These are phyloP conservation scores for Fraxinus sp. DNA, from an alignment of 305 asterid genomes.

Conservation along the genomic window DNA sequence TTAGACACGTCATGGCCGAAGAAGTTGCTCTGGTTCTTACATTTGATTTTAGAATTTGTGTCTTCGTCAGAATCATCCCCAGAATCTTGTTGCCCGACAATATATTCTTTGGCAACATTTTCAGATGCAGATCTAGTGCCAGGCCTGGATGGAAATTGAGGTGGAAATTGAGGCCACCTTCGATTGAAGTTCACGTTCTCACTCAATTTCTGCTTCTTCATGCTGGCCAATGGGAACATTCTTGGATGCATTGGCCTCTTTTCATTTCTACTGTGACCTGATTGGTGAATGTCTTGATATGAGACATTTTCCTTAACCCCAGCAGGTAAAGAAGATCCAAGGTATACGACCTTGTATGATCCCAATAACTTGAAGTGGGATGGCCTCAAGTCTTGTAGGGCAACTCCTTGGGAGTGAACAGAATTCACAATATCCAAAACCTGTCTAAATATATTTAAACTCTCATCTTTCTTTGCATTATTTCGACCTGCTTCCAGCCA, in stretches of 20 bases:
- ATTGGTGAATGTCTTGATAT: slow-evolving; percentile 37
- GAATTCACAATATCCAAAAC: slow-evolving; percentile 72
- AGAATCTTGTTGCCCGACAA: slow-evolving; percentile 33
- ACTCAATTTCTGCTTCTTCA: slow-evolving; percentile 58
- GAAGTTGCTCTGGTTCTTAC: slow-evolving; percentile 32
- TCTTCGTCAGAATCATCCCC: slow-evolving; percentile 33
- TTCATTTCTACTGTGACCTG: slow-evolving; percentile 37
- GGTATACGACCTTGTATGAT: slow-evolving; percentile 51
- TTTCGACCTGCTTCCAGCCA: slow-evolving; percentile 63
- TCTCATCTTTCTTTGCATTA: slow-evolving; percentile 56
- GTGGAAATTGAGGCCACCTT: slow-evolving; percentile 66
- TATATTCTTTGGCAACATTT: slow-evolving; percentile 30
- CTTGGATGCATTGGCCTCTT: slow-evolving; percentile 47
- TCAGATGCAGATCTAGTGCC: slow-evolving; percentile 35
- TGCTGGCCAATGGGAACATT: slow-evolving; percentile 33
- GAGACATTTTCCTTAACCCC: slow-evolving; percentile 33
- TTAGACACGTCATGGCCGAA: slow-evolving; percentile 35
- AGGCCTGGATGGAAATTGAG: slow-evolving; percentile 31
- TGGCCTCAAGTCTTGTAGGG: slow-evolving; percentile 66
- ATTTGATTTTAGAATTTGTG: slow-evolving; percentile 32
- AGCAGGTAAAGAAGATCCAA: slow-evolving; percentile 50
- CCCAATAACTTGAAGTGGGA: slow-evolving; percentile 70
- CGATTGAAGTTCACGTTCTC: slow-evolving; percentile 38
- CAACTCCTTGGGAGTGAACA: slow-evolving; percentile 68
- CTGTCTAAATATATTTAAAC: slow-evolving; percentile 71